Base-by-base conservation (phyloP, 2,329 filamentous ascomycete species). In the Cytospora paraplurivora region DNA sequence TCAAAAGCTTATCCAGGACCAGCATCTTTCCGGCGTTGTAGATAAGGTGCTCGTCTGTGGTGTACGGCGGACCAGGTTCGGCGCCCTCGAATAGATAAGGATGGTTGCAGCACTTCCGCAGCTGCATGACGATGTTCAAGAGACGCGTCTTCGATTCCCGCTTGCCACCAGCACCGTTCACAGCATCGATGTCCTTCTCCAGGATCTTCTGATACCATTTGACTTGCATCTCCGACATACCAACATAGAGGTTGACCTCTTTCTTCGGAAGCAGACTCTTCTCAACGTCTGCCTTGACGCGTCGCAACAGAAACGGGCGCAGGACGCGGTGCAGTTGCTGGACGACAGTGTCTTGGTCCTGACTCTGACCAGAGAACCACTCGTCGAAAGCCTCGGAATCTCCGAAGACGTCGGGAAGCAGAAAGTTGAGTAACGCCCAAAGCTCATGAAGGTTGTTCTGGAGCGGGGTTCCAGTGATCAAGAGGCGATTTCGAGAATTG, bases 131-230 rank as follows among this genome's bases (percentile, higher is more conserved):
- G 73, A 99, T 99, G 78, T 99, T 99, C 68, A 99, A 83, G 27
- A 99, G 85, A 68, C 95, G 88, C 1, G 95, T 99, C 80, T 99
- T 99, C 37, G 94, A 98, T 78, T 99, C 95, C 65, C 93, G 90
- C 79, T 97, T 99, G 57, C 95, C 95, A 67, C 90, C 92, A 35
- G 94, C 95, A 66, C 95, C 95, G 70, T 99, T 99, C 71, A 99
- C 94, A 15, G 95, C 95, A 76, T 99, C 95, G 67, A 99, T 99
- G 72, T 99, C 95, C 78, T 98, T 99, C 73, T 99, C 95, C 3
- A 99, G 81, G 70, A 99, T 99, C 80, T 97, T 98, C 76, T 97
- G 91, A 74, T 99, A 99, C 94, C 95, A 99, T 74, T 95, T 96
- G 69, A 97, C 86, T 76, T 99, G 95, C 95, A 99, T 99, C 63